phyloP scores from a whole-genome alignment of 2,329 filamentous ascomycete genomes.

The Basipetospora sp. region DNA sequence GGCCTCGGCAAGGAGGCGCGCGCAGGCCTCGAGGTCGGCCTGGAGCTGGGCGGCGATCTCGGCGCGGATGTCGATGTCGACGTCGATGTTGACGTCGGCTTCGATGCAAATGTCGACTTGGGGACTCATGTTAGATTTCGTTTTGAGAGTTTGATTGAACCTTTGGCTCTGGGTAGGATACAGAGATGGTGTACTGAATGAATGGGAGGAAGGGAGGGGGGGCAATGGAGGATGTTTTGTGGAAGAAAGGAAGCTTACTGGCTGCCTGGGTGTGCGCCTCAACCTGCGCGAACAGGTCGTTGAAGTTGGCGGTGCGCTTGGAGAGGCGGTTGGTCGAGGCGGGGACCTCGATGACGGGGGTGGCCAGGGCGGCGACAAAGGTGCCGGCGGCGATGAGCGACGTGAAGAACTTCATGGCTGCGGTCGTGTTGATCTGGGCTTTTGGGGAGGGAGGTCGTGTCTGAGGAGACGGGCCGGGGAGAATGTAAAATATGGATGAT shows the following conservation, averaged over 20 bases:
- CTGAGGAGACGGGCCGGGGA: neutral
- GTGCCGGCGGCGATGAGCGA: neutral
- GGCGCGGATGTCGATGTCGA: slow-evolving; percentile 1
- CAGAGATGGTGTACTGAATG: neutral
- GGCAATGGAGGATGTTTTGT: neutral
- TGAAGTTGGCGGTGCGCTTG: slow-evolving; percentile 5
- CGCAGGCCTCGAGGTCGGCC: slow-evolving; percentile 4
- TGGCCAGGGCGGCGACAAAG: neutral
- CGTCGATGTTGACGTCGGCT: slow-evolving; percentile 1
- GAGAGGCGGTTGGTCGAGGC: neutral
- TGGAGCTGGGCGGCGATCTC: slow-evolving; percentile 2
- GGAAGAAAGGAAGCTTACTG: neutral
- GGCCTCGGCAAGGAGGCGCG: slow-evolving; percentile 4
- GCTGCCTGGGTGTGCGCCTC: slow-evolving; percentile 4
- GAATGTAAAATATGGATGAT: too few species aligned
- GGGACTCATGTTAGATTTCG: too few species aligned
- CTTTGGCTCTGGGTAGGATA: too few species aligned
- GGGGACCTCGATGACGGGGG: neutral
- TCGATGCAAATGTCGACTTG: slow-evolving; percentile 2
- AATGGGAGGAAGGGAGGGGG: neutral
- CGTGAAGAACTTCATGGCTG: slow-evolving; percentile 3
- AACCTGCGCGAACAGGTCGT: slow-evolving; percentile 4
- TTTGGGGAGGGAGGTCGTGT: neutral
- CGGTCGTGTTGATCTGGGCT: neutral
- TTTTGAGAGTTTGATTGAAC: too few species aligned